Evolutionary conservation across 192 early-diverging fungal genomes (phyloP).

Genomic region (Coemansia sp.): DNA sequence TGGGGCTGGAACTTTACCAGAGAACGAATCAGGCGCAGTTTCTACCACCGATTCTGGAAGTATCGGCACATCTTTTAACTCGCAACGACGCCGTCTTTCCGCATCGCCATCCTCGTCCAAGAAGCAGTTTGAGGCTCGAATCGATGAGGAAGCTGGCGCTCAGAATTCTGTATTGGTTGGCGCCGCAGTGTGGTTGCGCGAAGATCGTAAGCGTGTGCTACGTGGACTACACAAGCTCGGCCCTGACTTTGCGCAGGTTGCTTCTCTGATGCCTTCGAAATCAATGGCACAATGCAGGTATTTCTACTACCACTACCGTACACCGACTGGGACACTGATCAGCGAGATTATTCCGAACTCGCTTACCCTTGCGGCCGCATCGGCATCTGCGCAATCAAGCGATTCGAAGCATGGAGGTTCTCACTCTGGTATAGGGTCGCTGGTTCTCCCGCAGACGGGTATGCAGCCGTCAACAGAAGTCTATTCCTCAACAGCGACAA

Average conservation of each 20-base stretch:
- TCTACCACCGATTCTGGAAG: not conserved
- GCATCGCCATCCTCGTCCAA: slow-evolving; percentile 6
- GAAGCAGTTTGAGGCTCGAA: slow-evolving; percentile 19
- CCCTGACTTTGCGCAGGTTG: slow-evolving; percentile 71
- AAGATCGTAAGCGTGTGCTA: slow-evolving; percentile 63
- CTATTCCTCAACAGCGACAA: not conserved
- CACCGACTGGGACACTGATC: slow-evolving; percentile 36
- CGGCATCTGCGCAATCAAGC: slow-evolving; percentile 1
- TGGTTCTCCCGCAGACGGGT: slow-evolving; percentile 27
- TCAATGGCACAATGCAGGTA: slow-evolving; percentile 77
- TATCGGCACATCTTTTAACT: not conserved
- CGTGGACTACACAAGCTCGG: slow-evolving; percentile 68
- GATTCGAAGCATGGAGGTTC: not conserved
- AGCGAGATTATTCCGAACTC: slow-evolving; percentile 26
- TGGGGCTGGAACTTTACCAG: not conserved
- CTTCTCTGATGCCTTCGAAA: slow-evolving; percentile 72
- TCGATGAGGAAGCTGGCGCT: slow-evolving; percentile 24
- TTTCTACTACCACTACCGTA: slow-evolving; percentile 76
- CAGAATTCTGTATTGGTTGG: slow-evolving; percentile 39
- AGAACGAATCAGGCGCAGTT: not conserved
- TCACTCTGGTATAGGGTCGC: slow-evolving; percentile 13
- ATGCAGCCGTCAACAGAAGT: not conserved
- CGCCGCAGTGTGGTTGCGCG: slow-evolving; percentile 42
- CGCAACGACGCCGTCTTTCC: not conserved
- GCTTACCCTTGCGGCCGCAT: not conserved